Conservation (phyloP, 129 eudicot genomes). For the Lactuca sativa region DNA sequence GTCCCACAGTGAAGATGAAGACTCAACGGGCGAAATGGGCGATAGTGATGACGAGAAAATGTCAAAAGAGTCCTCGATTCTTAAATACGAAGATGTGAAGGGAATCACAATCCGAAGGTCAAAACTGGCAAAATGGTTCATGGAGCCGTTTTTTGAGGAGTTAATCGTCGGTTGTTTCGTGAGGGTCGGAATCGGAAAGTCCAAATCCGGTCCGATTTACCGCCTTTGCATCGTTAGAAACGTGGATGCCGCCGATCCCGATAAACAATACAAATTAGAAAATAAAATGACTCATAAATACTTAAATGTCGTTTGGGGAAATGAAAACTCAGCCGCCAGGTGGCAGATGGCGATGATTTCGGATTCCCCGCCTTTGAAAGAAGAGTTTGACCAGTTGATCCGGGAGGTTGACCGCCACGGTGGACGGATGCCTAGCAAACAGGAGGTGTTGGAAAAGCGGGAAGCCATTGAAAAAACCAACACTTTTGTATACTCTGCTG, state of each 20-base stretch:
- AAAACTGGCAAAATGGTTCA: constrained; percentile 87
- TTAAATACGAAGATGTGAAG: constrained; percentile 66
- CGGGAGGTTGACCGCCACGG: constrained; percentile 83
- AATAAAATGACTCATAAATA: constrained; percentile 82
- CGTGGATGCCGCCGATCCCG: constrained; percentile 88
- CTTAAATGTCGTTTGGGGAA: constrained; percentile 89
- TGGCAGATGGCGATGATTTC: constrained; percentile 99
- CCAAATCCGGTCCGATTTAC: constrained; percentile 78
- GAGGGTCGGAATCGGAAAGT: constrained; percentile 92
- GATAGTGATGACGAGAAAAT: constrained; percentile 58
- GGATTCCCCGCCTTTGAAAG: constrained; percentile 76
- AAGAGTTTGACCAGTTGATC: constrained; percentile 81
- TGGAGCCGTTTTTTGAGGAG: constrained; percentile 98
- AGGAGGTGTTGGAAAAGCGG: constrained; percentile 68
- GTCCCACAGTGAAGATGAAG: constrained; percentile 70
- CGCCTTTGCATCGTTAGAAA: constrained; percentile 84
- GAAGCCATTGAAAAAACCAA: constrained; percentile 81
- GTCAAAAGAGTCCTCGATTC: constrained; percentile 40
- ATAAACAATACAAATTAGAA: constrained; percentile 73
- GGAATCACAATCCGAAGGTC: constrained; percentile 84
- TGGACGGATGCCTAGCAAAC: constrained; percentile 87
- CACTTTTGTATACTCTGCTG: constrained; percentile 81
- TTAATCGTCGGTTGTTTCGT: constrained; percentile 90
- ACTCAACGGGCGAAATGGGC: constrained; percentile 56
- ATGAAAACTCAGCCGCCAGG: constrained; percentile 91